Base-by-base conservation (phyloP, 2,329 filamentous ascomycete genomes). In the Sporothrix protearum region DNA sequence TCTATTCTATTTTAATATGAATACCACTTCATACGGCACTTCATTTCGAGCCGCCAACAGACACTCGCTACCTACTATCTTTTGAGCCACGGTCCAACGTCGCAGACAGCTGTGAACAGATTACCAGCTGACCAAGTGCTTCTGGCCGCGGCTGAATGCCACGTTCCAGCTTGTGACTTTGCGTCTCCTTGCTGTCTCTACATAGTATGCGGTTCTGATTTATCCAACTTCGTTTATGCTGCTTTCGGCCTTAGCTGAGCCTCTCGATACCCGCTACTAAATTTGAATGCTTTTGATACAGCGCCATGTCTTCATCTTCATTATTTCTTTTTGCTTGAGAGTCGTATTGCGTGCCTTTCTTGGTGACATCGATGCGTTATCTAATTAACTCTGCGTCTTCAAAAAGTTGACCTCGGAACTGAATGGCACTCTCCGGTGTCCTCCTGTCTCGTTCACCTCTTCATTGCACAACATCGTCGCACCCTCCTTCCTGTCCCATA, bases 101-200 rank as follows among this genome's bases (percentile, higher is more conserved):
- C 14, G 59, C 28, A 63, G 22, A 45, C 14, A 42, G 59, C 59
- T 42, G 36, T 64, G 59, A 36, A 47, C 59, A 64, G 36, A 45
- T 64, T 45, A 36, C 36, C 59, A 64, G 22, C 59, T 16, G n/a
- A 36, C 36, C 59, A 64, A 45, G 36, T n/a, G 22, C n/a, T 45
- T 64, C 59, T 45, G 39, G 63, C 39, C 39, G 16, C 63, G 63
- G 63, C 63, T 67, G 63, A 67, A 67, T 67, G 63, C 63, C 63
- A 67, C 63, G 45, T 49, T 49, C 63, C 28, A 7, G 16, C 63
- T 33, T n/a, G 25, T 49, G 63, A 49, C 63, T 33, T 49, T 64
- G 36, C 8, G 9, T 64, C n/a, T 45, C 59, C 33, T 64, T n/a
- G 19, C 36, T 45, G 30, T n/a, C 30, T 28, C n/a, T n/a, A n/a